Percentiles rank a stretch among this genome's conserved stretches.
Evolutionary conservation across 257 asterid species (phyloP).

Genomic region (Coffea eugenioides): DNA sequence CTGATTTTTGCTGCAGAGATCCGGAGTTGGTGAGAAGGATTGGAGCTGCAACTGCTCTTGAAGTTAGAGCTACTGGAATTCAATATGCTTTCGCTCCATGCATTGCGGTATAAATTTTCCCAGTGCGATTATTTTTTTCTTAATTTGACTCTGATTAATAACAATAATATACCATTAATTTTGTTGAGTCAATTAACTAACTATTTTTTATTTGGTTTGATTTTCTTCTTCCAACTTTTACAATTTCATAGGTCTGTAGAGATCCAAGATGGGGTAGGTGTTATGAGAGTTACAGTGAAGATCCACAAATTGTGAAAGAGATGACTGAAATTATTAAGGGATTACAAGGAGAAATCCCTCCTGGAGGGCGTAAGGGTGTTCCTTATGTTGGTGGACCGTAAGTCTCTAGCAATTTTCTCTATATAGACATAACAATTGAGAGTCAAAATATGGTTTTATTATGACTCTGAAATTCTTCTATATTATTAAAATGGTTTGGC

Average conservation of each 20-base stretch:
- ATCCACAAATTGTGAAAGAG: conserved; percentile 41
- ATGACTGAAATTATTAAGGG: conserved; percentile 56
- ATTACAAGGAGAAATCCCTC: conserved; percentile 55
- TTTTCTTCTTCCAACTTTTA: background rate
- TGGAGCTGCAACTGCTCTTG: conserved; percentile 46
- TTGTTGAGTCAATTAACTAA: background rate
- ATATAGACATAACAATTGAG: too few species aligned
- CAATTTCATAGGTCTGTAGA: conserved; percentile 28
- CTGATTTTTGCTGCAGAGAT: conserved; percentile 21
- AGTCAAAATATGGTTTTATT: too few species aligned
- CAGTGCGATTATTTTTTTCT: too few species aligned
- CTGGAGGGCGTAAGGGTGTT: conserved; percentile 25
- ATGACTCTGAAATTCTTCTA: too few species aligned
- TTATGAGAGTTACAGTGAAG: conserved; percentile 59
- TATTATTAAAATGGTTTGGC: too few species aligned
- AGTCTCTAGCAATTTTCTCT: too few species aligned
- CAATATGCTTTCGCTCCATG: conserved; percentile 43
- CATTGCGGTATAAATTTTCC: conserved; percentile 32
- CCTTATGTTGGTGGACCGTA: conserved; percentile 45
- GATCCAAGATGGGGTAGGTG: conserved; percentile 77
- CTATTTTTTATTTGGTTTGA: background rate
- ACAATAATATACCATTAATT: too few species aligned
- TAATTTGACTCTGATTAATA: too few species aligned
- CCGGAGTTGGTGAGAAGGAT: conserved; percentile 34
- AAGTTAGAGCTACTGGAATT: conserved; percentile 45